Evolutionary conservation across 2,329 filamentous ascomycete genomes (phyloP), one percentile per base, ranked within the genome.

Genomic region (Ceratocystis cubensis): DNA sequence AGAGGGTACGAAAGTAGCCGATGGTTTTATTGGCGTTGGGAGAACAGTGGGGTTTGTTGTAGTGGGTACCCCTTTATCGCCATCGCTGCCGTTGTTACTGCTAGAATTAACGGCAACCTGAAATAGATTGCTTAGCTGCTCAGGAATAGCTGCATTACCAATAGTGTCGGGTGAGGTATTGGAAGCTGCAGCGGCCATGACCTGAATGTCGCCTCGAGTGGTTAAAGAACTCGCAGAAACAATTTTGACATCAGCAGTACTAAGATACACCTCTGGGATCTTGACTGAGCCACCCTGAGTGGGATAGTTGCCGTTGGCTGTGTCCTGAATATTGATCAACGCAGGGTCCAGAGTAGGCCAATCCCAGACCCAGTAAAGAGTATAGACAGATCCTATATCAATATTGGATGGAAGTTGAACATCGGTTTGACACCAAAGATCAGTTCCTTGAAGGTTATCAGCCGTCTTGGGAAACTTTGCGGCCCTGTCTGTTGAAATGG

Each of bases 311-410:
- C 79, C 77, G 69, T 76, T 70, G 69, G 73, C 73, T 61, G 76
- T 78, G 22, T 72, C 73, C 17, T 75, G 73, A 45, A 75, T 71
- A 70, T 81, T 75, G 68, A 74, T 76, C 70, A 72, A 75, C 69
- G 74, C 75, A 48, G 72, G 71, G 71, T 77, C 75, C 73, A 84
- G 78, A 15, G 84, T 86, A 2, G 88, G 87, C 90, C 91, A 99
- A 75, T 96, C 88, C 94, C 94, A 97, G 59, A 96, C 87, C 93
- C 93, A 97, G 79, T 96, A 96, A 64, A 96, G 77, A 2, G 91
- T 93, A 74, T 92, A 89, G 33, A 81, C 81, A 37, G 85, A 82
- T 57, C 85, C 84, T 8, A 79, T 75, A n/a, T 81, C 75, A 61
- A 84, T 78, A 71, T 88, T 82, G 4, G 78, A 73, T 0, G 94